Evolutionary conservation across 257 asterid genomes (phyloP), one percentile per base, ranked within the genome.

Genomic region (Perilla frutescens): DNA sequence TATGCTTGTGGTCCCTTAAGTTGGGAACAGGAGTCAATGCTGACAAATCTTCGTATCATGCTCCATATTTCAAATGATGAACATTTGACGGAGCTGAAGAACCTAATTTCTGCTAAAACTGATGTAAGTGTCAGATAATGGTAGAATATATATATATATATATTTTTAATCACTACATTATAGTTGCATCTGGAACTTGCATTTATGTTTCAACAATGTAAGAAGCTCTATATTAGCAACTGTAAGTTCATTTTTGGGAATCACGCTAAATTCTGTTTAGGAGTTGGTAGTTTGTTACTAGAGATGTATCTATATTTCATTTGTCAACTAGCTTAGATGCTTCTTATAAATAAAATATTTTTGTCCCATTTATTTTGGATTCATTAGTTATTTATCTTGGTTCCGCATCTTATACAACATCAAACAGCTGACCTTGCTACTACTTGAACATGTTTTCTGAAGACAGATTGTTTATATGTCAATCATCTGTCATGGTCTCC

Each of bases 41-140:
- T 90, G 85, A 92, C 98, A 74, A 81, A 92, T 84, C 97, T 92
- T 71, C 96, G 98, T 62, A 90, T 86, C 65, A 75, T 75, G 83
- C 96, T 92, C 78, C 88, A 87, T 83, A 85, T 92, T 64, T 92
- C 96, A 80, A 87, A 92, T 84, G 98, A 92, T 80, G 98, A 90
- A 80, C 96, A 92, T 84, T 92, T 88, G 91, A 78, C 72, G 81
- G 94, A 88, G 92, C 82, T 92, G 71, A 92, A 86, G 88, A 71
- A 80, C 84, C 84, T 92, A 70, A 80, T 86, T 47, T 88, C 96
- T 78, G 73, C 84, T 80, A 80, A 83, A 82, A 82, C 77, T 70
- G 78, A 81, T 79, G 65, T 65, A 77, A 76, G 78, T 70, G 51
- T 72, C 78, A 77, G 86, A 80, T 86, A 81, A 82, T 70, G 72